Evolutionary conservation across 2,329 filamentous ascomycete genomes (phyloP).

Genomic region (Penicillium decumbens): DNA sequence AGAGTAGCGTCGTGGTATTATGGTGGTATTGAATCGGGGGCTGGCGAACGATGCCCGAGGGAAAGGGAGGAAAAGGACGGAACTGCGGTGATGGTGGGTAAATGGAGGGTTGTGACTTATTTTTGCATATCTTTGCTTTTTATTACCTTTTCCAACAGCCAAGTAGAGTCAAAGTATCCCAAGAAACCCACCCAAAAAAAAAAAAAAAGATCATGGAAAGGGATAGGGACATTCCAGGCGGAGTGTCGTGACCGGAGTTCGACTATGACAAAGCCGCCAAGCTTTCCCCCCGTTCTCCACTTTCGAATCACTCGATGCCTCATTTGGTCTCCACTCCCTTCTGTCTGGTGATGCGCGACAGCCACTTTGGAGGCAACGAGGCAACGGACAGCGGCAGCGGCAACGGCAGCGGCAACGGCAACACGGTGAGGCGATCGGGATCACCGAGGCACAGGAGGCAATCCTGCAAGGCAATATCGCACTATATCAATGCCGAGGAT

Average conservation of each 20-base stretch:
- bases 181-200: background rate
- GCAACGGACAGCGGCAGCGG: slow-evolving; percentile 5
- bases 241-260: slow-evolving; percentile 20
- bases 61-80: slow-evolving; percentile 4
- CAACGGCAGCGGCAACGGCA: background rate
- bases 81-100: background rate
- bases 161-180: background rate
- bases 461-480: background rate
- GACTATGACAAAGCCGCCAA: slow-evolving; percentile 26
- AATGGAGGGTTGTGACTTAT: background rate
- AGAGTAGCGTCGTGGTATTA: background rate
- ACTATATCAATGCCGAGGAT: background rate
- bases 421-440: background rate
- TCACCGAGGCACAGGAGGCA: background rate
- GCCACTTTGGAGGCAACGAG: slow-evolving; percentile 8
- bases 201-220: slow-evolving; percentile 7
- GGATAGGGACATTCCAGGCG: slow-evolving; percentile 21
- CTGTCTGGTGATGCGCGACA: background rate
- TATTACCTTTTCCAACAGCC: background rate
- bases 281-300: slow-evolving; percentile 18
- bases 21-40: background rate
- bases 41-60: slow-evolving; percentile 12
- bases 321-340: slow-evolving; percentile 3
- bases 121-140: background rate
- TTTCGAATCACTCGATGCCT: slow-evolving; percentile 14